Conservation (phyloP, 192 early-diverging fungal genomes). For the Rhizoclosmatium globosum region DNA sequence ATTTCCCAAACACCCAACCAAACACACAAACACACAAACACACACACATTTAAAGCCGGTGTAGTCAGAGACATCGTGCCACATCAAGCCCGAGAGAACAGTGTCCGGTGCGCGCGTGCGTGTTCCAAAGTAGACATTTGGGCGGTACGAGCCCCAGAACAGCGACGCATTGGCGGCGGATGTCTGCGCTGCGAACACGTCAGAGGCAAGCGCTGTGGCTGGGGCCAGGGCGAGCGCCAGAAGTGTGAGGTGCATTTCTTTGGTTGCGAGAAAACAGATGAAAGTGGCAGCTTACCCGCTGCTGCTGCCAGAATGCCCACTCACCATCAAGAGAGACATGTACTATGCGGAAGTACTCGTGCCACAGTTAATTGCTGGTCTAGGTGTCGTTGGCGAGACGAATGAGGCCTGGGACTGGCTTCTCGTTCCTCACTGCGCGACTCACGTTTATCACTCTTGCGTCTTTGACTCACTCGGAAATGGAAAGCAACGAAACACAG, state of each 20-base stretch:
- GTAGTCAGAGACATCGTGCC: slow-evolving; percentile 75
- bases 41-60: slow-evolving; percentile 57
- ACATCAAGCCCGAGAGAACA: slow-evolving; percentile 92
- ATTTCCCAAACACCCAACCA: background rate
- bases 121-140: slow-evolving; percentile 94
- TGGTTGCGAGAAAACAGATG: background rate
- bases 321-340: slow-evolving; percentile 25
- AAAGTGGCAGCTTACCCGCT: background rate
- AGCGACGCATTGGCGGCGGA: slow-evolving; percentile 60
- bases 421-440: slow-evolving; percentile 35
- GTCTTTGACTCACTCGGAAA: slow-evolving; percentile 6
- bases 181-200: background rate
- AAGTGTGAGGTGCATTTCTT: background rate
- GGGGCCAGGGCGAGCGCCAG: background rate
- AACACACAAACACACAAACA: background rate
- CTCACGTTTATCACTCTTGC: slow-evolving; percentile 37
- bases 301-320: background rate
- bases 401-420: background rate
- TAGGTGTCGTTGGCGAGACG: background rate
- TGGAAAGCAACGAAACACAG: slow-evolving; percentile 8
- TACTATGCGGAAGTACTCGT: slow-evolving; percentile 37
- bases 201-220: slow-evolving; percentile 12
- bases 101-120: slow-evolving; percentile 77
- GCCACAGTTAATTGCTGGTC: slow-evolving; percentile 11
- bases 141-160: slow-evolving; percentile 90